phyloP scores from a whole-genome alignment of 169 alveolate genomes.

The Perkinsus marinus region DNA sequence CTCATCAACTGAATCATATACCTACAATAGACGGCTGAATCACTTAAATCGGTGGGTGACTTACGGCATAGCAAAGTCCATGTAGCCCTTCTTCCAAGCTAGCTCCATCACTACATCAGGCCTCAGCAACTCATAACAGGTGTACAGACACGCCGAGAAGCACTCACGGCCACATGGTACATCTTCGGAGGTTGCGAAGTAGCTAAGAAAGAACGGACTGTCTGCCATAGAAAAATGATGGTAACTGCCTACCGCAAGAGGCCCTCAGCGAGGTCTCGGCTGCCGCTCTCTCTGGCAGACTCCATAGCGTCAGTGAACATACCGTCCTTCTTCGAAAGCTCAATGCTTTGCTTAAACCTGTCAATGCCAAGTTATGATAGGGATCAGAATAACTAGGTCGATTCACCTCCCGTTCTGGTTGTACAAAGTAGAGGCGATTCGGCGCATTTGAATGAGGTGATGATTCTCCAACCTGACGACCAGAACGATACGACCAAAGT shows the following conservation, averaged over 20 bases:
- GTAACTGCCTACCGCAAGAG: constrained; percentile 8
- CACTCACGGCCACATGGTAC: constrained; percentile 22
- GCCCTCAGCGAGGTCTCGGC: constrained; percentile 28
- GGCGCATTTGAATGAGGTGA: constrained; percentile 87
- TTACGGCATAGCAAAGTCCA: constrained; percentile 89
- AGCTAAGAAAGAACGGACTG: background rate
- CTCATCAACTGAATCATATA: constrained; percentile 31
- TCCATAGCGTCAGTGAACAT: constrained; percentile 34
- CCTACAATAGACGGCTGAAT: background rate
- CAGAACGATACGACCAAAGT: background rate
- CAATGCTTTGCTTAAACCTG: constrained; percentile 39
- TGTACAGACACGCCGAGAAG: constrained; percentile 89
- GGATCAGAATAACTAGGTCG: background rate
- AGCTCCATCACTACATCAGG: constrained; percentile 95
- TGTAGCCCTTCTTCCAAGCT: constrained; percentile 90
- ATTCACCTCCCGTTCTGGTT: constrained; percentile 69
- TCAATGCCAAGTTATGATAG: background rate
- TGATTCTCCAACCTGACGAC: constrained; percentile 71
- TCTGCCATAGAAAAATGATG: background rate
- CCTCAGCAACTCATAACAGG: constrained; percentile 87
- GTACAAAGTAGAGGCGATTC: constrained; percentile 83
- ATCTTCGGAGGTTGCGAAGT: background rate
- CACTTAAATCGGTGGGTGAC: constrained; percentile 65
- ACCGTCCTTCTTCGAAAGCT: constrained; percentile 31
- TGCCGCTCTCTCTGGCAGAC: constrained; percentile 42